Base-by-base conservation (phyloP, 2,329 filamentous ascomycete species). In the Xylaria sp. region DNA sequence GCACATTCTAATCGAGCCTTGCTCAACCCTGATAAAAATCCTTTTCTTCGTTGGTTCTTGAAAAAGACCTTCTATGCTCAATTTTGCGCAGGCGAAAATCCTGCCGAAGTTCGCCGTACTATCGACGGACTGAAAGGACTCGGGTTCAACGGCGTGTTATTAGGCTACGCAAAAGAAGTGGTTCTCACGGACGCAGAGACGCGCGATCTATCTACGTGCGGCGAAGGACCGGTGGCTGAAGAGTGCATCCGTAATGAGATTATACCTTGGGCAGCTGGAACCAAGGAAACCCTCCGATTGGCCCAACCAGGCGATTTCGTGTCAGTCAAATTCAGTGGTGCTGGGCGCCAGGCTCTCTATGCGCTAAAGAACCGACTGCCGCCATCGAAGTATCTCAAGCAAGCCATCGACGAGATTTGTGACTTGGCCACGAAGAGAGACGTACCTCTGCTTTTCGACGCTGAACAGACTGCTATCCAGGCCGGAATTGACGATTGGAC, bases 21-120 rank as follows among this genome's bases (percentile, higher is more conserved):
- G 0, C 84, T 96, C 66, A 91, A 91, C 78, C 90, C 93, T 4
- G 93, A 97, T 77, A 84, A 82, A 61, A 97, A 97, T 77, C 88
- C 88, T 0, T 55, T 95, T 1, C 84, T 97, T 18, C 87, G 89
- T 51, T 87, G 84, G 68, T 77, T 94, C 50, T 84, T 97, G 59
- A 93, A 94, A 78, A 88, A 90, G 77, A 97, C 93, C 0, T 94
- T 97, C 75, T 97, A 97, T 79, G 89, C 90, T 27, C 94, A 98
- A 76, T 98, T 97, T 80, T 98, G 94, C 79, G 93, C 93, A 0
- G 94, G 94, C 32, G 92, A 94, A 80, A 91, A 88, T 58, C 84
- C 86, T 0, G 75, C 79, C 1, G 92, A 97, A 79, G 91, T 97
- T 1, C 83, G 84, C 50, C 81, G 78, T 35, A 94, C 91, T 0